These are phyloP conservation scores for Tolypocladium amazonense DNA, from an alignment of 2,329 filamentous ascomycete species.

Conservation along the genomic window DNA sequence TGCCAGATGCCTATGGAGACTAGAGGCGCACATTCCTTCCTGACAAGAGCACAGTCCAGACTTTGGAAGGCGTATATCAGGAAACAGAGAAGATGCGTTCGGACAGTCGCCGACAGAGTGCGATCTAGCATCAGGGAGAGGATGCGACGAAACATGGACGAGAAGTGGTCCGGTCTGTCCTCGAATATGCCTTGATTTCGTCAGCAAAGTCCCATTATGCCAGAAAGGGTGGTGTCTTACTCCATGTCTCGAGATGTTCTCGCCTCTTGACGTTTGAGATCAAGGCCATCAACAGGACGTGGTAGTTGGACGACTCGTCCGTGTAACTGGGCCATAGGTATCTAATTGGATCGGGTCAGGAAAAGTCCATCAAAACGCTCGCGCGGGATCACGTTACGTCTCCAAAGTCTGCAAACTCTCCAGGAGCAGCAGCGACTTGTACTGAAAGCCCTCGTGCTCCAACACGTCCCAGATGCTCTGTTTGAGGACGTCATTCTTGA, in stretches of 20 bases:
- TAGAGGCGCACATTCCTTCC: slow-evolving; percentile 91
- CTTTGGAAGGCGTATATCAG: slow-evolving; percentile 90
- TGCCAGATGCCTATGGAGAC: slow-evolving; percentile 96
- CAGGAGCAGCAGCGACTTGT: slow-evolving; percentile 67
- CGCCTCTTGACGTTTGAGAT: slow-evolving; percentile 82
- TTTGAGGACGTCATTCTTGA: slow-evolving; percentile 79
- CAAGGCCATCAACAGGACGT: slow-evolving; percentile 77
- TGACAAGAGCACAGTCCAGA: slow-evolving; percentile 75
- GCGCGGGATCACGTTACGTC: slow-evolving; percentile 37
- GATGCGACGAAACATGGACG: slow-evolving; percentile 77
- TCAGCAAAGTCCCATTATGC: slow-evolving; percentile 7
- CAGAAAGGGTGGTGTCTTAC: slow-evolving; percentile 30
- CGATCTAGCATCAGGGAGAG: slow-evolving; percentile 75
- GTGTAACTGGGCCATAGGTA: slow-evolving; percentile 93
- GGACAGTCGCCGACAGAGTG: slow-evolving; percentile 54
- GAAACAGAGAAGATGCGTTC: slow-evolving; percentile 79
- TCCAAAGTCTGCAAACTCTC: slow-evolving; percentile 89
- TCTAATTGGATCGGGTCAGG: slow-evolving; percentile 27
- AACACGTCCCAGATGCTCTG: slow-evolving; percentile 80
- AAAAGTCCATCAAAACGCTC: not conserved
- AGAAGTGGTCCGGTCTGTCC: slow-evolving; percentile 71
- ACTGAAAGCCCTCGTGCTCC: slow-evolving; percentile 69
- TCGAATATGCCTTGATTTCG: slow-evolving; percentile 55
- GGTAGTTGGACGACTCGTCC: slow-evolving; percentile 81
- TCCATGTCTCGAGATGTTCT: slow-evolving; percentile 82